Percentiles rank a stretch among this genome's conserved stretches.
Conservation (phyloP, 768 basidiomycete genomes). For the Dendrothele bispora region DNA sequence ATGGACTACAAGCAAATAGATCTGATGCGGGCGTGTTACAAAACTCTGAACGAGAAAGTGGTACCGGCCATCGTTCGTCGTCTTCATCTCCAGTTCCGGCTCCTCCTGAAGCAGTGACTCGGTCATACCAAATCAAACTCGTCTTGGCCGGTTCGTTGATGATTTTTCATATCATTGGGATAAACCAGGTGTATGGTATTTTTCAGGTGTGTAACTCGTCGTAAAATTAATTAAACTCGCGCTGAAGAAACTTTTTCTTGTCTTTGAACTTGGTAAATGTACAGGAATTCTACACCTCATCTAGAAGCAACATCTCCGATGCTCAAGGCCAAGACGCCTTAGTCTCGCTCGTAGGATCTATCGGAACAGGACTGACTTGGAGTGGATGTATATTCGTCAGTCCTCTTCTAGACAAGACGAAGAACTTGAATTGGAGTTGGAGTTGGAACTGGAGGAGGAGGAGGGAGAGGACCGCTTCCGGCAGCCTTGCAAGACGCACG, state of each 20-base stretch:
- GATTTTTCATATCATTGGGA: conserved; percentile 46
- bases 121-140: conserved; percentile 34
- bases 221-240: neutral
- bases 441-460: too few relatives aligned
- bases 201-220: conserved; percentile 34
- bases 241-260: too few relatives aligned
- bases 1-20: too few relatives aligned
- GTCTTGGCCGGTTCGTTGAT: conserved; percentile 42
- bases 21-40: too few relatives aligned
- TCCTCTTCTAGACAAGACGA: conserved; percentile 33
- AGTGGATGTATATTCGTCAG: conserved; percentile 46
- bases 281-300: conserved; percentile 45
- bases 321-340: conserved; percentile 38
- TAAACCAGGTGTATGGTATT: conserved; percentile 41
- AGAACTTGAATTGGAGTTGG: too few relatives aligned
- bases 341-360: conserved; percentile 41
- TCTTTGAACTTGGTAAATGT: too few relatives aligned
- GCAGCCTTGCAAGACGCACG: too few relatives aligned
- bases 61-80: too few relatives aligned
- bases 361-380: conserved; percentile 46
- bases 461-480: too few relatives aligned
- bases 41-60: too few relatives aligned
- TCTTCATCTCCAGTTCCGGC: too few relatives aligned
- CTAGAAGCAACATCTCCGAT: conserved; percentile 30
- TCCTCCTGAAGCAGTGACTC: too few relatives aligned